Evolutionary conservation across 495 filamentous ascomycete species (phyloP).

Genomic region (Penicillium samsonianum): DNA sequence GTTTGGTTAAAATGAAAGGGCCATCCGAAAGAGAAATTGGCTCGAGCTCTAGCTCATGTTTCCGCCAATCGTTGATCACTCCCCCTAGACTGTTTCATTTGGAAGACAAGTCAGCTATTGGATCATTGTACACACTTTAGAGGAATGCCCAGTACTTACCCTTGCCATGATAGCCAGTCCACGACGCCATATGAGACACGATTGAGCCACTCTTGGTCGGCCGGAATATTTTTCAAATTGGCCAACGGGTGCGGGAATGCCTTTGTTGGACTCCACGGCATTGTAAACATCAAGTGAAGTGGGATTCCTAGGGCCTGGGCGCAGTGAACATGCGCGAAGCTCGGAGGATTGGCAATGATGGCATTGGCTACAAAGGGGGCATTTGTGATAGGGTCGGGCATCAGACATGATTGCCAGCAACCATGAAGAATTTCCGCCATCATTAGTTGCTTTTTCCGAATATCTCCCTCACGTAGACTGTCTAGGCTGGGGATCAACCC

Average conservation of each 20-base stretch:
- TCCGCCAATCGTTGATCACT: constrained; percentile 51
- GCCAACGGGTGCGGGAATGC: constrained; percentile 53
- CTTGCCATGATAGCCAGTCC: constrained; percentile 61
- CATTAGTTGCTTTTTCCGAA: constrained; percentile 35
- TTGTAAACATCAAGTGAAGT: constrained; percentile 61
- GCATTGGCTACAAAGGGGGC: constrained; percentile 58
- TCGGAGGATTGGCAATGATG: constrained; percentile 62
- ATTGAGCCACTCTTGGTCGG: constrained; percentile 45
- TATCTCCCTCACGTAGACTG: not conserved
- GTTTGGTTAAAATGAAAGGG: constrained; percentile 22
- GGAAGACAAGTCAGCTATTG: not conserved
- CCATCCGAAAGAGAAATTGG: constrained; percentile 31
- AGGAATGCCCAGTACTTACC: constrained; percentile 26
- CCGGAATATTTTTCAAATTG: constrained; percentile 46
- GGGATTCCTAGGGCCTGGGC: constrained; percentile 44
- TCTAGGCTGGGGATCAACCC: not conserved
- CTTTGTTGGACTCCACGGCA: constrained; percentile 52
- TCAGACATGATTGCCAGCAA: constrained; percentile 59
- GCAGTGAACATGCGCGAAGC: constrained; percentile 58
- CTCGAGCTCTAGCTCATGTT: constrained; percentile 43
- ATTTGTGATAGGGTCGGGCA: constrained; percentile 41
- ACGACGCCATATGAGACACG: constrained; percentile 54
- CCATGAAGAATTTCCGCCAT: constrained; percentile 55
- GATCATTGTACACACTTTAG: no score
- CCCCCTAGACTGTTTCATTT: constrained; percentile 42